Evolutionary conservation across 2,329 filamentous ascomycete species (phyloP).

Genomic region (Nemania sp.): DNA sequence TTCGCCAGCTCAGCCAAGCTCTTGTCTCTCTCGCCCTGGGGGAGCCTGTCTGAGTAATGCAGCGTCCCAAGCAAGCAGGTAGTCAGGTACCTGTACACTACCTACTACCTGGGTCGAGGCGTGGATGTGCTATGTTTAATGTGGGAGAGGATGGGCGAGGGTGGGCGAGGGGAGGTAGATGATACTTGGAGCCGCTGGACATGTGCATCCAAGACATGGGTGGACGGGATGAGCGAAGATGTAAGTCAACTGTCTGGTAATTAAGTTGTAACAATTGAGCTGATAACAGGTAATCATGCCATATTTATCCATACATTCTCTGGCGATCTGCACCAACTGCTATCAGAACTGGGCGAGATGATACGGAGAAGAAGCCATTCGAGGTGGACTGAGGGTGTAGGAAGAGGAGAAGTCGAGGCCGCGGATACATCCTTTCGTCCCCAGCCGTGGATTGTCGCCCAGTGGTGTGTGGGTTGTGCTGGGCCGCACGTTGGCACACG

Average conservation of each 20-base stretch:
- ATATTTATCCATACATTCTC: not conserved
- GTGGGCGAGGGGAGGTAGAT: constrained; percentile 1
- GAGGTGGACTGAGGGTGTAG: not conserved
- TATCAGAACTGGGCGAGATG: not conserved
- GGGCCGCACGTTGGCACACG: constrained; percentile 18
- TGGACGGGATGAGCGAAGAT: not conserved
- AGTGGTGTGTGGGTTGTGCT: not conserved
- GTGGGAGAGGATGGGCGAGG: not conserved
- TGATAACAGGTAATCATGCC: too few relatives aligned
- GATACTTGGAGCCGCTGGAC: not conserved
- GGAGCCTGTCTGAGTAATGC: constrained; percentile 10
- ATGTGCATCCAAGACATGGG: constrained; percentile 3
- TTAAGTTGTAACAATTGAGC: not conserved
- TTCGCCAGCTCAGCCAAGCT: constrained; percentile 26
- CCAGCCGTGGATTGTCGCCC: not conserved
- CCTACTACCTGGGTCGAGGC: too few relatives aligned
- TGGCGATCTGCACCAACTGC: not conserved
- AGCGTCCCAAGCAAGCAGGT: constrained; percentile 10
- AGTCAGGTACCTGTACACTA: too few relatives aligned
- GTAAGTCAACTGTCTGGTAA: not conserved
- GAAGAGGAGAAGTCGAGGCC: constrained; percentile 12
- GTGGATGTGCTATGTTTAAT: not conserved
- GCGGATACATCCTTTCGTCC: not conserved
- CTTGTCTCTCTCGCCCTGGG: too few relatives aligned
- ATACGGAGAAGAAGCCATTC: not conserved